phyloP scores from a whole-genome alignment of 2,329 filamentous ascomycete species.

The Dichotomopilus funicola region DNA sequence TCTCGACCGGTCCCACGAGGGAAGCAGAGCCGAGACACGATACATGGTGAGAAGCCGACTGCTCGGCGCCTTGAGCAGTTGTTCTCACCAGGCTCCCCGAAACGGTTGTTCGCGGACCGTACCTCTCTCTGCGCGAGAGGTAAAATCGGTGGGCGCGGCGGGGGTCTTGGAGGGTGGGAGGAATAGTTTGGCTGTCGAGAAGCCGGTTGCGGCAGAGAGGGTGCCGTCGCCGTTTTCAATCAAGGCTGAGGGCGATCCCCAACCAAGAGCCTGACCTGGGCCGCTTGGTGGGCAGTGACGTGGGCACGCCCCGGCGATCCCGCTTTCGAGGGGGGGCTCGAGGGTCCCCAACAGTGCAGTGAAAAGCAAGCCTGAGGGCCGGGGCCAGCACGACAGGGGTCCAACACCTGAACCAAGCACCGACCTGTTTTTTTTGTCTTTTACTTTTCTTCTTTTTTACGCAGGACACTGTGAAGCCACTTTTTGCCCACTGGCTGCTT shows the following conservation, averaged over 20 bases:
- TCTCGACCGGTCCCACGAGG: slow-evolving; percentile 31
- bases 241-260: background rate
- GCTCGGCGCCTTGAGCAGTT: slow-evolving; percentile 7
- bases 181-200: background rate
- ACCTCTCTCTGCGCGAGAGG: too few relatives aligned
- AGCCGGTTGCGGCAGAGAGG: background rate
- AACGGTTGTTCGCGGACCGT: background rate
- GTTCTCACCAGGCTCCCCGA: slow-evolving; percentile 5
- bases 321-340: slow-evolving; percentile 4
- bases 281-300: slow-evolving; percentile 11
- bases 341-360: too few relatives aligned
- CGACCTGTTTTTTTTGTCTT: background rate
- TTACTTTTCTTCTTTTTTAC: too few relatives aligned
- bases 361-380: too few relatives aligned
- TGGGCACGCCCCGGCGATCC: slow-evolving; percentile 12
- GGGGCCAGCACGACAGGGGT: background rate
- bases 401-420: background rate
- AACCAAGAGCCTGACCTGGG: background rate
- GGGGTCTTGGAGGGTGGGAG: background rate
- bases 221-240: slow-evolving; percentile 12
- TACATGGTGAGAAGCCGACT: slow-evolving; percentile 29
- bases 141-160: background rate
- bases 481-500: background rate
- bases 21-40: slow-evolving; percentile 41
- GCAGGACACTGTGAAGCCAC: too few relatives aligned